Evolutionary conservation across 2,329 filamentous ascomycete species (phyloP), one percentile per base, ranked within the genome.

Genomic region (Furcasterigmium furcatum): DNA sequence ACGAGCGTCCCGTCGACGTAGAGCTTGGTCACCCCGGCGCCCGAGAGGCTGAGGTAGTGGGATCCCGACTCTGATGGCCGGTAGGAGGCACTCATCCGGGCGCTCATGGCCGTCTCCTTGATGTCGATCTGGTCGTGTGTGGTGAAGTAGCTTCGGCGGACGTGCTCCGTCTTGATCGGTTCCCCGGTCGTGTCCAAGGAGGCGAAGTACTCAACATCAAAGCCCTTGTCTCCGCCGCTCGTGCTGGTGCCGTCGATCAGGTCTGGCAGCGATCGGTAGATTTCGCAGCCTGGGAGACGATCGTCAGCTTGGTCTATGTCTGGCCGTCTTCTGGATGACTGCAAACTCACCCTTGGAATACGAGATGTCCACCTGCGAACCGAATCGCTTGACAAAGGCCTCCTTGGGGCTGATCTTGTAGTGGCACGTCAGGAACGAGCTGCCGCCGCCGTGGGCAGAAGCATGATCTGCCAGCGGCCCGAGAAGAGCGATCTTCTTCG

Each of bases 381-480:
- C 2, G 59, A 60, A 0, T 74, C 46, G 69, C 10, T 64, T 43
- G 19, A 72, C 75, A 52, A 91, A 86, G 6, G 85, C 86, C 45
- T 87, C 82, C 19, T 84, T 81, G 1, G 87, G 87, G 1, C 82
- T 88, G 14, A 90, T 74, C 38, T 85, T 85, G 47, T 85, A 82
- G 64, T 87, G 87, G 5, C 76, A 69, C 14, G 65, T 63, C 19
- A 82, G 62, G 1, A 79, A 75, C 2, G 83, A 84, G 7, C 81
- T 85, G 14, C 84, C 84, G 46, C 83, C 84, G 30, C 84, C 84
- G 52, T 82, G 74, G 20, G 60, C 59, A n/a, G 64, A 51, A 49
- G 76, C 67, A 51, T 80, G 82, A 35, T 54, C 58, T 36, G 56
- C 45, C 27, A 61, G 46, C 18, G 49, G 53, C 5, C 58, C 58